phyloP scores from a whole-genome alignment of 2,329 filamentous ascomycete genomes.

The Hyphodiscus sp. region DNA sequence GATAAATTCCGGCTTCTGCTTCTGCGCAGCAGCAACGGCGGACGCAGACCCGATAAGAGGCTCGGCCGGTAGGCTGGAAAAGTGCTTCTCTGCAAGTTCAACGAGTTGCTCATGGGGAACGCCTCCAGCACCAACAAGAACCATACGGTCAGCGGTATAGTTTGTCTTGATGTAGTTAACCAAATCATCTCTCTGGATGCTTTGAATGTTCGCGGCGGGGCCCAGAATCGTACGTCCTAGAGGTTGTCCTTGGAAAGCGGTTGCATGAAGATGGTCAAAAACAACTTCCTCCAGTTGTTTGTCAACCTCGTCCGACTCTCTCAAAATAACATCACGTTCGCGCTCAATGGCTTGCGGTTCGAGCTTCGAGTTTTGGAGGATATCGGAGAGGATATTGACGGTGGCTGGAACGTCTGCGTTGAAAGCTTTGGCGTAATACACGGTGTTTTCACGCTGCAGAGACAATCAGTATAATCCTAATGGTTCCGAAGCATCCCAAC shows the following conservation, averaged over 20 bases:
- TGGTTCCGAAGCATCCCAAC: constrained; percentile 32
- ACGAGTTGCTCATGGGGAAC: constrained; percentile 92
- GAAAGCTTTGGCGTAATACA: constrained; percentile 99
- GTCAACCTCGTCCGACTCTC: constrained; percentile 99
- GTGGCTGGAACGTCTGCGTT: constrained; percentile 94
- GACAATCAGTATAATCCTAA: constrained; percentile 15
- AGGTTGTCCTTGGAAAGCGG: constrained; percentile 92
- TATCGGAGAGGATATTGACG: constrained; percentile 98
- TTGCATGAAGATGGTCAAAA: constrained; percentile 97
- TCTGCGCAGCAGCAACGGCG: constrained; percentile 61
- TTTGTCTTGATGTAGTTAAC: constrained; percentile 98
- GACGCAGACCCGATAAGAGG: constrained; percentile 67
- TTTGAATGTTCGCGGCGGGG: constrained; percentile 96
- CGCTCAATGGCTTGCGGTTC: constrained; percentile 89
- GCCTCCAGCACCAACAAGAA: constrained; percentile 91
- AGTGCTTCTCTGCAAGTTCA: constrained; percentile 94
- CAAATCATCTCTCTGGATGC: constrained; percentile 87
- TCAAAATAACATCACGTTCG: constrained; percentile 96
- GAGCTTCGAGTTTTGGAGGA: constrained; percentile 98
- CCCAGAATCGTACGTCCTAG: constrained; percentile 96
- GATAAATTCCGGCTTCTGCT: constrained; percentile 89
- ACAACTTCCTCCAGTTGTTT: constrained; percentile 99
- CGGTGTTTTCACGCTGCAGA: constrained; percentile 88
- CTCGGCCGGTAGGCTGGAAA: constrained; percentile 69
- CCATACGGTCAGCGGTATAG: constrained; percentile 99